Conservation (phyloP, 73 alveolate genomes). For the Effrenium voratum region DNA sequence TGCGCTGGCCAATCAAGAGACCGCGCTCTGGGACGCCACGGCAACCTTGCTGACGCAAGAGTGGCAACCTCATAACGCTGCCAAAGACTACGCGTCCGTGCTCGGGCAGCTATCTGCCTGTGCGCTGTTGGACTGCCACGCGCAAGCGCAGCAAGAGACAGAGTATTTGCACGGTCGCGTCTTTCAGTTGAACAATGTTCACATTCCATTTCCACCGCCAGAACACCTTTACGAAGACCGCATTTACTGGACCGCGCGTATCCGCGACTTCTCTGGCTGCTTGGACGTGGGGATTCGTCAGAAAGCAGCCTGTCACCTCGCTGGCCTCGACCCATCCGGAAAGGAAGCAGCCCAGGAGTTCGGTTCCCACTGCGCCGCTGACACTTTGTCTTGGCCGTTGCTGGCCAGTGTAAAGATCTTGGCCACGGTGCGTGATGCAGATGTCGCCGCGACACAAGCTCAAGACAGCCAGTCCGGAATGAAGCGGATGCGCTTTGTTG, state of each 20-base stretch:
- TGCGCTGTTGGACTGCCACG: neutral
- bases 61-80: neutral
- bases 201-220: neutral
- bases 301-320: neutral
- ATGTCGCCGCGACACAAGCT: neutral
- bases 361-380: neutral
- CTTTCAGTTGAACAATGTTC: neutral
- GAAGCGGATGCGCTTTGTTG: neutral
- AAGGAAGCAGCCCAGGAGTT: neutral
- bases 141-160: neutral
- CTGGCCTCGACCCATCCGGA: neutral
- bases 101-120: neutral
- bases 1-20: neutral
- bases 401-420: neutral
- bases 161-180: neutral
- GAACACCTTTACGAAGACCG: neutral
- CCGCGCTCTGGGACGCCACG: neutral
- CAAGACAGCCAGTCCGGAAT: no score
- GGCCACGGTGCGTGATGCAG: neutral
- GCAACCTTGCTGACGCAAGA: neutral
- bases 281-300: slow-evolving; percentile 8
- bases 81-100: neutral
- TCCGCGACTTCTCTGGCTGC: neutral
- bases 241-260: neutral
- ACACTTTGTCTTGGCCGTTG: neutral